Evolutionary conservation across 352 stramenopile genomes (phyloP).

Genomic region (Globisporangium paddicum): DNA sequence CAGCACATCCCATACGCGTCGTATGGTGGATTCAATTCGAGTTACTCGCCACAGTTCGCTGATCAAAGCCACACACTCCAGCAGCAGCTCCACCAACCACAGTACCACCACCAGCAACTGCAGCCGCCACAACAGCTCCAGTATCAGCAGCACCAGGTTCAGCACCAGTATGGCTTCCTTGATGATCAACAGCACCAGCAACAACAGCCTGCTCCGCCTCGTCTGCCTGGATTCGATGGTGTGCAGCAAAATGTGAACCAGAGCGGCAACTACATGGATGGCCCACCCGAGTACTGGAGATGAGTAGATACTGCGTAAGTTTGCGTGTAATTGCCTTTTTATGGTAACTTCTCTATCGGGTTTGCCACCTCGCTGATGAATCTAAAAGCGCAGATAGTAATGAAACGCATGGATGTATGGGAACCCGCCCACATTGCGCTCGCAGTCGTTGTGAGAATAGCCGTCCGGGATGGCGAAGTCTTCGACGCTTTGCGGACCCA

Average conservation of each 20-base stretch:
- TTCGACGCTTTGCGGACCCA: conserved; percentile 40
- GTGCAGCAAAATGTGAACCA: conserved; percentile 19
- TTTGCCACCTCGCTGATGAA: neutral
- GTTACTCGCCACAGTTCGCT: conserved; percentile 21
- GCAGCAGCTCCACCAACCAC: conserved; percentile 8
- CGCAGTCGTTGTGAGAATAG: conserved; percentile 54
- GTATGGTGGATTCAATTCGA: conserved; percentile 21
- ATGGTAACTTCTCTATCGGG: neutral
- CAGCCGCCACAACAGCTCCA: neutral
- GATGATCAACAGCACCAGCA: conserved; percentile 20
- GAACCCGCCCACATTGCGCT: conserved; percentile 58
- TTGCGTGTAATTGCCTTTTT: neutral
- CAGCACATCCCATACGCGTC: conserved; percentile 21
- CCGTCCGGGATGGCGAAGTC: conserved; percentile 52
- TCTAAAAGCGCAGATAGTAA: conserved; percentile 64
- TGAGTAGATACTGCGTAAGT: conserved; percentile 13
- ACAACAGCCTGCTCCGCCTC: conserved; percentile 20
- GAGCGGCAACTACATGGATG: conserved; percentile 35
- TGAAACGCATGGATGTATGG: conserved; percentile 78
- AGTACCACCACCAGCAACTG: conserved; percentile 10
- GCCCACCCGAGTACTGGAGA: conserved; percentile 51
- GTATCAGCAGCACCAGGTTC: conserved; percentile 19
- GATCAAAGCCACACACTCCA: conserved; percentile 16
- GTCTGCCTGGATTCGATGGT: conserved; percentile 29
- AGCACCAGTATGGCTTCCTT: conserved; percentile 31